A percentile compares a stretch with the other conserved stretches of the same genome.
Evolutionary conservation across 306 rosid species (phyloP).

Genomic region (Prunus persica): DNA sequence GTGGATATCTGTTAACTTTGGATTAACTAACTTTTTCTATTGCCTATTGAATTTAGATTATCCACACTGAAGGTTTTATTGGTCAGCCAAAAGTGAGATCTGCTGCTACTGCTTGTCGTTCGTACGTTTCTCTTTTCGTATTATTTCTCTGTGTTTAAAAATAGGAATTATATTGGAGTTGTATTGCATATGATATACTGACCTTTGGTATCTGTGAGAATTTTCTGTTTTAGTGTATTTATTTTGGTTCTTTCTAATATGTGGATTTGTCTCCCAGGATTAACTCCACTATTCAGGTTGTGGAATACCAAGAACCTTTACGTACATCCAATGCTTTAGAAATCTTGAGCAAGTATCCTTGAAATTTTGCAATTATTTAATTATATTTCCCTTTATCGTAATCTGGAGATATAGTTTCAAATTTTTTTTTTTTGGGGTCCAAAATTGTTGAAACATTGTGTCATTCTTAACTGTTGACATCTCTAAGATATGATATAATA

Average conservation of each 20-base stretch:
- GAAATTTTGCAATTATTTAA: constrained; percentile 3
- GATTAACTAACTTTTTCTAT: neutral
- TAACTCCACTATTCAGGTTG: constrained; percentile 76
- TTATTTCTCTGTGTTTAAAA: neutral
- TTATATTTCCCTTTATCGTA: neutral
- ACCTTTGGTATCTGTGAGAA: constrained; percentile 1
- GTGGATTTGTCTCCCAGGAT: constrained; percentile 42
- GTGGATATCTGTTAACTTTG: neutral
- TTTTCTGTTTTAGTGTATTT: constrained; percentile 17
- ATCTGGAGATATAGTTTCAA: neutral
- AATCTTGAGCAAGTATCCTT: constrained; percentile 80
- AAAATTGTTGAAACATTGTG: constrained; percentile 3
- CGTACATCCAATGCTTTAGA: constrained; percentile 81
- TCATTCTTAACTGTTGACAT: constrained; percentile 42
- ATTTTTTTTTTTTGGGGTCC: neutral
- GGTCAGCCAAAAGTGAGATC: constrained; percentile 94
- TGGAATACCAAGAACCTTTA: constrained; percentile 81
- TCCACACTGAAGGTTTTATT: constrained; percentile 79
- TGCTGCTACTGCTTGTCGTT: constrained; percentile 79
- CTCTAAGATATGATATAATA: constrained; percentile 69
- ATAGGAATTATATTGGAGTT: constrained; percentile 2
- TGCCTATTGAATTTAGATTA: constrained; percentile 45
- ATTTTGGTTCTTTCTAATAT: constrained; percentile 25
- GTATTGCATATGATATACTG: neutral
- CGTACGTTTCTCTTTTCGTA: constrained; percentile 41